These are phyloP conservation scores for Peniophora sp. DNA, from an alignment of 1,284 basidiomycete species.

Conservation along the genomic window DNA sequence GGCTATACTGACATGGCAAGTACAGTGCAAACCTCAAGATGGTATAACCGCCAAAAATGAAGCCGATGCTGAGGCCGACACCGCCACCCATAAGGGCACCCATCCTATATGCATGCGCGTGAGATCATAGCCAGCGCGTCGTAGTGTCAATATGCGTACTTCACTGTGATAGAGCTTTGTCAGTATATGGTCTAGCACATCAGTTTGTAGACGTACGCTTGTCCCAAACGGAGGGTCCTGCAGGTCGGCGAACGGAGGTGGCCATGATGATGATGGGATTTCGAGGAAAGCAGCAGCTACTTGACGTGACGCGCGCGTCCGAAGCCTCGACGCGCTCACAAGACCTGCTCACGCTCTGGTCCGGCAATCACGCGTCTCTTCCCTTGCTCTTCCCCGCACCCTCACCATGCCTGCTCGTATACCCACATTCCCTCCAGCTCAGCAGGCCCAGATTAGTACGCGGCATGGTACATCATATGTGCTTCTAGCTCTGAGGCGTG, in stretches of 20 bases:
- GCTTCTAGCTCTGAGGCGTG: neutral
- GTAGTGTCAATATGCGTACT: constrained; percentile 5
- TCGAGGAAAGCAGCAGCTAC: neutral
- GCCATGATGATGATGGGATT: constrained; percentile 9
- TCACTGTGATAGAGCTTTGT: constrained; percentile 2
- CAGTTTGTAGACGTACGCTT: constrained; percentile 65
- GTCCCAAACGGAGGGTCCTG: constrained; percentile 59
- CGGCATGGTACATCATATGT: neutral
- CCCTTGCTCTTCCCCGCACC: constrained; percentile 2
- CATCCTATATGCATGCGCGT: constrained; percentile 52
- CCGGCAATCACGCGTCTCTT: neutral
- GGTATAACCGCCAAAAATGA: constrained; percentile 88
- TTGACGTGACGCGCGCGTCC: constrained; percentile 1
- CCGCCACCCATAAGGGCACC: constrained; percentile 88
- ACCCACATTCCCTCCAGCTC: constrained; percentile 62
- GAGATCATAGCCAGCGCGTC: neutral
- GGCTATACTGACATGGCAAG: neutral
- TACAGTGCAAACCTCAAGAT: constrained; percentile 64
- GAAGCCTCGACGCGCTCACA: constrained; percentile 1
- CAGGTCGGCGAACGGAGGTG: constrained; percentile 19
- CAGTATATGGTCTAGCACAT: neutral
- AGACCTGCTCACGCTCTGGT: neutral
- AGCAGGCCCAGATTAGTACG: constrained; percentile 83
- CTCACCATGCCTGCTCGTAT: constrained; percentile 8
- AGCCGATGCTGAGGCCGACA: constrained; percentile 92